Percentiles rank a stretch among this genome's conserved stretches.
Conservation (phyloP, 352 stramenopile genomes). For the Phytophthora aleatoria region DNA sequence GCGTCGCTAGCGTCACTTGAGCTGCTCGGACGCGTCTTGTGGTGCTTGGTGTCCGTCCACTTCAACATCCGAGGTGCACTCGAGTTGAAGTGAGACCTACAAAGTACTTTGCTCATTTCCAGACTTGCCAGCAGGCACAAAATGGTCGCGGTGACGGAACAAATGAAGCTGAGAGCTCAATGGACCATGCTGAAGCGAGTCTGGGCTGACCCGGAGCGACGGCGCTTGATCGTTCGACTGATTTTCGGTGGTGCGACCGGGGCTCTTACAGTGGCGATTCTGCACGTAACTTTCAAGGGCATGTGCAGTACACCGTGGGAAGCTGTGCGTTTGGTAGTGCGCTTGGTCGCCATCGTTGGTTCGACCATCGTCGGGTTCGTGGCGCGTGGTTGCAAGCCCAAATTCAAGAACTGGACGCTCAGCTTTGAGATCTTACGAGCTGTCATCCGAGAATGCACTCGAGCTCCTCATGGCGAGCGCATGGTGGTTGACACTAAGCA, state of each 20-base stretch:
- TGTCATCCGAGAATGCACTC: conserved; percentile 33
- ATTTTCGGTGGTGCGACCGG: conserved; percentile 25
- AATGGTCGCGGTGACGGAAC: conserved; percentile 15
- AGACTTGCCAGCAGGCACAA: conserved; percentile 6
- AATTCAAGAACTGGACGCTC: conserved; percentile 55
- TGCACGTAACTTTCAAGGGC: conserved; percentile 28
- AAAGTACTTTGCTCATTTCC: conserved; percentile 13
- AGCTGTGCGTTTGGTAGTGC: conserved; percentile 25
- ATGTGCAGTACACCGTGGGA: conserved; percentile 42
- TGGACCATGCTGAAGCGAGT: conserved; percentile 11
- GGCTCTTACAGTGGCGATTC: conserved; percentile 16
- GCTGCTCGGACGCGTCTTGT: conserved; percentile 15
- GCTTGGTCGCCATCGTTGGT: conserved; percentile 18
- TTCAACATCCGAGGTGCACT: conserved; percentile 13
- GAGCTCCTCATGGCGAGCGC: conserved; percentile 30
- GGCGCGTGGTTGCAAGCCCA: conserved; percentile 34
- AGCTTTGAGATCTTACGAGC: conserved; percentile 42
- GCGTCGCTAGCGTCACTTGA: conserved; percentile 18
- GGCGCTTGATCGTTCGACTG: conserved; percentile 21
- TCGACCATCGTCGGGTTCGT: conserved; percentile 30
- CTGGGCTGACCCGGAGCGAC: conserved; percentile 19
- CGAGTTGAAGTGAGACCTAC: not conserved
- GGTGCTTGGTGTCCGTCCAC: conserved; percentile 16
- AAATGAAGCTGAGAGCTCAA: conserved; percentile 14
- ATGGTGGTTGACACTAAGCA: conserved; percentile 38